phyloP scores from a whole-genome alignment of 108 stramenopile species.

The Nitzschia palea region DNA sequence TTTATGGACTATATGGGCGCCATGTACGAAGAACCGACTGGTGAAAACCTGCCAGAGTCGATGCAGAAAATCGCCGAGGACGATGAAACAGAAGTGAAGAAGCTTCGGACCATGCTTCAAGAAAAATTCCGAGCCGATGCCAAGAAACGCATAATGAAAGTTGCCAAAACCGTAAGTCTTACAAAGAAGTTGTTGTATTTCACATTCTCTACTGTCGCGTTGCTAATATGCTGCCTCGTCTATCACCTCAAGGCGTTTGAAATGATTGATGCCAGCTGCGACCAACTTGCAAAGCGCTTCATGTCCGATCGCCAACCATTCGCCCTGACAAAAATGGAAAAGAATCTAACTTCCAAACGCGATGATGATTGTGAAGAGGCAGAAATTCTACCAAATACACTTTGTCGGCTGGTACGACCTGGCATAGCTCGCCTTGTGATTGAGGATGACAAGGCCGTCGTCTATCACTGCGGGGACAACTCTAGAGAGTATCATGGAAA shows the following conservation, averaged over 20 bases:
- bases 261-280: slow-evolving; percentile 90
- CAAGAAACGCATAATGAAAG: slow-evolving; percentile 79
- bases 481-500: slow-evolving; percentile 84
- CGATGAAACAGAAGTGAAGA: slow-evolving; percentile 30
- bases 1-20: slow-evolving; percentile 94
- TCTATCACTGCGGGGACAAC: slow-evolving; percentile 97
- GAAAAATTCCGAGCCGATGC: slow-evolving; percentile 68
- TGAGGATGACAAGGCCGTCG: slow-evolving; percentile 90
- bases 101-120: slow-evolving; percentile 27
- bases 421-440: slow-evolving; percentile 89
- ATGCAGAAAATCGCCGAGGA: slow-evolving; percentile 52
- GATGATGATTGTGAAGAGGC: slow-evolving; percentile 19
- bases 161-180: slow-evolving; percentile 53
- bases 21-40: slow-evolving; percentile 62
- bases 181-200: neutral
- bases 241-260: slow-evolving; percentile 46
- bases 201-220: neutral
- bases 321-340: slow-evolving; percentile 64
- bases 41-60: slow-evolving; percentile 61
- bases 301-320: slow-evolving; percentile 93
- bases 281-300: slow-evolving; percentile 91
- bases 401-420: slow-evolving; percentile 81
- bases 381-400: slow-evolving; percentile 64
- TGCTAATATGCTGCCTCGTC: neutral
- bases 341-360: slow-evolving; percentile 36